Evolutionary conservation across 2,329 filamentous ascomycete species (phyloP), one percentile per base, ranked within the genome.

Genomic region (Fusarium cyanostomum): DNA sequence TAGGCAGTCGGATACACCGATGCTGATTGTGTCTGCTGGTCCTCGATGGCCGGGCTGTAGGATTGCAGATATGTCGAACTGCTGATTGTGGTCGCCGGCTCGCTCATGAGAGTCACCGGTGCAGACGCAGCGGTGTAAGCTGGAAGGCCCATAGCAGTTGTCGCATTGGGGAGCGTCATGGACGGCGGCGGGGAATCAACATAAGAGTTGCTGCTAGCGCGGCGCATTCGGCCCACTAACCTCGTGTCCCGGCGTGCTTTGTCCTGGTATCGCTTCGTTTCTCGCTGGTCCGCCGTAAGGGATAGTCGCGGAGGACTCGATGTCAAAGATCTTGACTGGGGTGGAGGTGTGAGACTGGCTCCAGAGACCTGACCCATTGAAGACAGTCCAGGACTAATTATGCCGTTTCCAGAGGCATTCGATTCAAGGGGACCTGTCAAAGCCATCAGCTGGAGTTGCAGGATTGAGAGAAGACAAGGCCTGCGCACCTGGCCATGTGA

Each of bases 201-300:
- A 75, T 81, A 67, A 68, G 83, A 59, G 64, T 73, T 77, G 75
- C 82, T 85, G 71, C 79, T 81, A 28, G 80, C 79, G 50, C 85
- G 81, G 62, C 82, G 80, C 44, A 82, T 77, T 56, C 85, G 81
- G 8, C 76, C 73, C 4, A 80, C 78, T 13, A 83, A 73, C 71
- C 88, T 89, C 7, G 83, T 82, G 64, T 86, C 84, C 65, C 86
- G 80, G 55, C 87, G 82, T 39, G 80, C 83, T 66, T 83, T 84
- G 64, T 88, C 86, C 59, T 82, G 80, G 68, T 89, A 86, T 56
- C 85, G 81, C 76, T 86, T 88, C 37, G 88, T 72, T 69, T 87
- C 86, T 62, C 86, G 82, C 72, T 88, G 85, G 71, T 88, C 85
- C 7, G 84, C 77, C 7, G 84, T 86, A 70, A 88, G 79, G 33